These are phyloP conservation scores for Davidsoniella neocaledoniae DNA, from an alignment of 2,329 filamentous ascomycete species.

Conservation along the genomic window DNA sequence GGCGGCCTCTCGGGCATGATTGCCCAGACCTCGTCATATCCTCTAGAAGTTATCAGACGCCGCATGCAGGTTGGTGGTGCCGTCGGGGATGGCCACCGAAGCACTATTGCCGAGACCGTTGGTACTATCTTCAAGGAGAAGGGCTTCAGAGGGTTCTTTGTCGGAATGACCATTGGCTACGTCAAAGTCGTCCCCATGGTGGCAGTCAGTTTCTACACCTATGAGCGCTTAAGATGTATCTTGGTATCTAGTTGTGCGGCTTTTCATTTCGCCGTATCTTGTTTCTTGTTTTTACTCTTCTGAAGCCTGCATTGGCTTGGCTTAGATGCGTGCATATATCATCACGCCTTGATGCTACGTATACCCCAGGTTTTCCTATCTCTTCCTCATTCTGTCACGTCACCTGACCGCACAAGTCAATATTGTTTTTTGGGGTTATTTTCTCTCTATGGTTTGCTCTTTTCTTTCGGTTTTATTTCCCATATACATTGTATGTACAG, in stretches of 20 bases:
- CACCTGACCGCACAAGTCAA: too few species aligned
- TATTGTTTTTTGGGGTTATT: neutral
- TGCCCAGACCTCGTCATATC: conserved; percentile 84
- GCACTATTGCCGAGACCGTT: conserved; percentile 66
- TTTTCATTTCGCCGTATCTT: neutral
- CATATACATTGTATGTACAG: neutral
- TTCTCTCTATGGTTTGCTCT: neutral
- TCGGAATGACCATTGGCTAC: conserved; percentile 88
- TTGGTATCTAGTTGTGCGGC: conserved; percentile 40
- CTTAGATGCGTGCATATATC: too few species aligned
- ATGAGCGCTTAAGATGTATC: conserved; percentile 42
- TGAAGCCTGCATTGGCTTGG: too few species aligned
- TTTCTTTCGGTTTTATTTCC: neutral
- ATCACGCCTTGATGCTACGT: too few species aligned
- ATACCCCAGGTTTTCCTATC: too few species aligned
- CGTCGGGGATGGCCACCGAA: conserved; percentile 70
- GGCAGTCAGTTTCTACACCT: conserved; percentile 52
- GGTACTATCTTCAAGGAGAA: conserved; percentile 56
- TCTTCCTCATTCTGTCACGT: too few species aligned
- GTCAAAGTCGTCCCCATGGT: conserved; percentile 84
- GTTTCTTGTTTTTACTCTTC: neutral
- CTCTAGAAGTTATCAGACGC: conserved; percentile 77
- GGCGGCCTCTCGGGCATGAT: conserved; percentile 78
- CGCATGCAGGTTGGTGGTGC: conserved; percentile 95
- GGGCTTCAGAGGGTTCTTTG: conserved; percentile 71